Evolutionary conservation across 2,329 filamentous ascomycete genomes (phyloP), one percentile per base, ranked within the genome.

Genomic region (Alternaria postmessia): DNA sequence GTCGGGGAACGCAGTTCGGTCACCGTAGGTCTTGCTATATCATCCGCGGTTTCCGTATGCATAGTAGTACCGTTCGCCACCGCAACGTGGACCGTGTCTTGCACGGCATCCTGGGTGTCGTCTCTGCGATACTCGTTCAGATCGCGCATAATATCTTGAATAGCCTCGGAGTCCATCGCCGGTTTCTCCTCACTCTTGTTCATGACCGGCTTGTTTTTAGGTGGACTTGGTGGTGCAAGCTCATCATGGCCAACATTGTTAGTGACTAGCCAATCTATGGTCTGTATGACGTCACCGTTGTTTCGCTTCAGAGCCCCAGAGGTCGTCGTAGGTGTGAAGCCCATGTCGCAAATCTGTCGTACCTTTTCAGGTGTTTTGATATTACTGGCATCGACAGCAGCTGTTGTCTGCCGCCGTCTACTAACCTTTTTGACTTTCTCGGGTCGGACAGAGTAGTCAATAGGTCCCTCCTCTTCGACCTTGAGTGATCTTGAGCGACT

Each of bases 401-500:
- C 46, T 22, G 64, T 67, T 5, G 72, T 75, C 39, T 68, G 75
- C 8, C 66, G 69, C 14, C 73, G 65, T 64, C 63, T 73, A 8
- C 57, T 52, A 11, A 59, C 47, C 51, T 64, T 71, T 22, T 57
- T 70, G 11, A 64, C 63, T 30, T 70, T 75, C 51, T 78, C 73
- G 20, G 73, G 71, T 36, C 54, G 68, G 22, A 72, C 36, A 3
- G 74, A 77, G 34, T 73, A 75, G 53, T 78, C 73, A 20, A 74
- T 64, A 3, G 68, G 46, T 20, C 73, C 65, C 38, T 70, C 59
- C 5, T 55, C 41, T 28, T 54, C 54, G 22, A 68, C 28, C 24
- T 66, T 75, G 8, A 67, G 57, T n/a, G 77, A 79, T 38, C 77
- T 69, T 24, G 77, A 78, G 12, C 76, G 75, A 55, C 72, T 78